phyloP scores from a whole-genome alignment of 441 rosid species.

The Croton setiger region DNA sequence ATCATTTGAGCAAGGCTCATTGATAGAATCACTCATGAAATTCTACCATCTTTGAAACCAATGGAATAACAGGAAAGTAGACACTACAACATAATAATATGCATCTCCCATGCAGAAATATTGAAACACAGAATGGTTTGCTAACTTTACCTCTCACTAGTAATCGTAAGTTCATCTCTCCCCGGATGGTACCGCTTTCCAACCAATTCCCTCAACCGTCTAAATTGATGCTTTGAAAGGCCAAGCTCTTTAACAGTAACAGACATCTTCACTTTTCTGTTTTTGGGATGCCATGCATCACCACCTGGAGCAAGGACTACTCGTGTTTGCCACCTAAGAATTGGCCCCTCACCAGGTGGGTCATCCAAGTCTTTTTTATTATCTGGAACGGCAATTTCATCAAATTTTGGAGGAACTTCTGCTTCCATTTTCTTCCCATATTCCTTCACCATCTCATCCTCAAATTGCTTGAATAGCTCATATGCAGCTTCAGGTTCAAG shows the following conservation, averaged over 20 bases:
- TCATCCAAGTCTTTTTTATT: conserved; percentile 52
- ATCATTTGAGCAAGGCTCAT: background rate
- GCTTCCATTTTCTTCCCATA: conserved; percentile 61
- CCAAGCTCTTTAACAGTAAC: conserved; percentile 94
- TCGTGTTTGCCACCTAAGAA: conserved; percentile 86
- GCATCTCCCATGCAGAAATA: too few species aligned
- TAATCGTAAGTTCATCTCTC: conserved; percentile 87
- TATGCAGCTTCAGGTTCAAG: conserved; percentile 75
- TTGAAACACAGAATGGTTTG: background rate
- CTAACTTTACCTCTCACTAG: conserved; percentile 74
- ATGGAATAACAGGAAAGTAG: background rate
- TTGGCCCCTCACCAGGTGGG: conserved; percentile 87
- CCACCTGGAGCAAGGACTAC: conserved; percentile 88
- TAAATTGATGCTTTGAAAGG: conserved; percentile 75
- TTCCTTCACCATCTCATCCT: conserved; percentile 74
- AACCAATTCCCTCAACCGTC: conserved; percentile 65
- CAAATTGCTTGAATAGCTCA: conserved; percentile 69
- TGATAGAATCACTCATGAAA: background rate
- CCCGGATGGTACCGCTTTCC: conserved; percentile 93
- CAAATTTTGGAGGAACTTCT: conserved; percentile 54
- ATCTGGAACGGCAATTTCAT: conserved; percentile 45
- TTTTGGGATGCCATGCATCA: conserved; percentile 98
- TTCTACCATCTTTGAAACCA: background rate
- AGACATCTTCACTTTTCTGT: conserved; percentile 82
- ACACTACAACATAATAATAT: background rate